Percentiles rank a stretch among this genome's conserved stretches.
Conservation (phyloP, 1,284 basidiomycete species). For the Polyporus tsugae region DNA sequence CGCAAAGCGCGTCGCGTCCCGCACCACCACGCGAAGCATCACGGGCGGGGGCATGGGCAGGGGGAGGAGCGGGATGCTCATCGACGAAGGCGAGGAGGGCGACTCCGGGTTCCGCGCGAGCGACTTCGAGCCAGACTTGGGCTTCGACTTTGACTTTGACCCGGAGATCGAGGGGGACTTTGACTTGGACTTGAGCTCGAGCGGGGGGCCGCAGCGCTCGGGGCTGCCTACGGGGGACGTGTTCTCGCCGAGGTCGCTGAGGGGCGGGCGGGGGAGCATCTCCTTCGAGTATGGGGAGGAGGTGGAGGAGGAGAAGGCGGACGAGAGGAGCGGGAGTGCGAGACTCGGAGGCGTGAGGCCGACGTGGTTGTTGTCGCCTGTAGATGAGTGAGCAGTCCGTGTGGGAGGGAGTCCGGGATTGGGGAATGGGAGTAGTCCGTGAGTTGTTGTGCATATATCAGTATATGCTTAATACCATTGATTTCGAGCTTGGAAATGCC, state of each 20-base stretch:
- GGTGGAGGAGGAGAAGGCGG: not conserved
- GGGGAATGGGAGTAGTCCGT: not conserved
- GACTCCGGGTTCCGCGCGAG: constrained; percentile 11
- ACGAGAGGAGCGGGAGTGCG: constrained; percentile 2
- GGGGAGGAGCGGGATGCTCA: constrained; percentile 13
- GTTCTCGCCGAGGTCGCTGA: constrained; percentile 25
- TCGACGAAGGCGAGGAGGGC: constrained; percentile 21
- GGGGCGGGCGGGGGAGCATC: constrained; percentile 11
- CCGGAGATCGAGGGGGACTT: not conserved
- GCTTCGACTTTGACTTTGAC: constrained; percentile 7
- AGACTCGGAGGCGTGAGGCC: constrained; percentile 14
- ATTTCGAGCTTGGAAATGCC: not conserved
- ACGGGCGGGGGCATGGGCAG: not conserved
- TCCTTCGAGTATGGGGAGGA: constrained; percentile 2
- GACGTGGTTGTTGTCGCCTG: constrained; percentile 28
- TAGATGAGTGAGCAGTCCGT: constrained; percentile 25
- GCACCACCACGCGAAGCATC: not conserved
- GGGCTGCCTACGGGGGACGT: constrained; percentile 29
- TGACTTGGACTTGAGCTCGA: constrained; percentile 24
- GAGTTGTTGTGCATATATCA: not conserved
- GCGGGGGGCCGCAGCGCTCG: constrained; percentile 28
- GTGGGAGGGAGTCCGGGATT: not conserved
- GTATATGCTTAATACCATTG: not conserved
- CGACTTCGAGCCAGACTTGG: not conserved
- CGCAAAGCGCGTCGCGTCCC: constrained; percentile 28